Conservation (phyloP, 148 eudicot genomes). For the Dianthus caryophyllus region DNA sequence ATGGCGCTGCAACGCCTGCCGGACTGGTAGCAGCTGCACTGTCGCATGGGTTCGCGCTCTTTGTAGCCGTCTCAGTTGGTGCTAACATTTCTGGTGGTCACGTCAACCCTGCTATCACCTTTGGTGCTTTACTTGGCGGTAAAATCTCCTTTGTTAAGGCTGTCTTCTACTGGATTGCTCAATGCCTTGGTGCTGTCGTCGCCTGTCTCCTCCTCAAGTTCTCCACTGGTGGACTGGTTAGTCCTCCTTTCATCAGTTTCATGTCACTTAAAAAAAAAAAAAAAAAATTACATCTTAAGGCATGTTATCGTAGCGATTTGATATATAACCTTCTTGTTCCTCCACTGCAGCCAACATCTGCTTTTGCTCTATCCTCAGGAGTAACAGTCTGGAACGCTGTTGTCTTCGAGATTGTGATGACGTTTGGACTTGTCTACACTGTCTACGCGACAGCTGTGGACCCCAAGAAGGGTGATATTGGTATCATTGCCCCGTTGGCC, state of each 20-base stretch:
- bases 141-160: slow-evolving; percentile 48
- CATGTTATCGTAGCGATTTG: no score
- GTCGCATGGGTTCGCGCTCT: slow-evolving; percentile 68
- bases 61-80: slow-evolving; percentile 66
- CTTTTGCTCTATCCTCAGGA: slow-evolving; percentile 68
- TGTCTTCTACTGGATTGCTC: slow-evolving; percentile 60
- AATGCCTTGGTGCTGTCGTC: slow-evolving; percentile 64
- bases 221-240: slow-evolving; percentile 65
- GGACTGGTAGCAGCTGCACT: slow-evolving; percentile 63
- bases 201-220: slow-evolving; percentile 75
- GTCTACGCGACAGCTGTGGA: slow-evolving; percentile 80
- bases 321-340: not conserved
- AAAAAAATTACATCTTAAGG: no score
- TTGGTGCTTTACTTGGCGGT: slow-evolving; percentile 74
- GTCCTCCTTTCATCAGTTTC: not conserved
- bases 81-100: slow-evolving; percentile 85
- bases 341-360: slow-evolving; percentile 58
- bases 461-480: slow-evolving; percentile 75
- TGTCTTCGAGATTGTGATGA: slow-evolving; percentile 81
- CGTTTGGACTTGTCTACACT: slow-evolving; percentile 81
- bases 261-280: not conserved
- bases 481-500: slow-evolving; percentile 76
- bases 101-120: slow-evolving; percentile 84
- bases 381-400: slow-evolving; percentile 69
- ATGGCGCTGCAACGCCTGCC: slow-evolving; percentile 52